A percentile compares a stretch with the other conserved stretches of the same genome.
phyloP scores from a whole-genome alignment of 106 monocot genomes.

The Dioscorea zingiberensis region DNA sequence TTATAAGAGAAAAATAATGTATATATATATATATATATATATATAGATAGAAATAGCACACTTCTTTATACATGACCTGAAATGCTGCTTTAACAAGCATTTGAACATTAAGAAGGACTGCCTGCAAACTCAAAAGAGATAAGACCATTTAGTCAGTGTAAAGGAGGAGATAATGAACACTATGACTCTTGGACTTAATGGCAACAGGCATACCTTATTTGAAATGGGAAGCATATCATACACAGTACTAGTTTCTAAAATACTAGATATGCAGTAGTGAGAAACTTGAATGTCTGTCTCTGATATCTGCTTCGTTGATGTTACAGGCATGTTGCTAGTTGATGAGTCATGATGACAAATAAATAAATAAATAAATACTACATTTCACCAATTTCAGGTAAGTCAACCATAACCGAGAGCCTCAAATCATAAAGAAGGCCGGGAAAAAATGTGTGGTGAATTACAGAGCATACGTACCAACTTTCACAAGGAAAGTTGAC shows the following conservation, averaged over 20 bases:
- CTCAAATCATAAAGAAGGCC: background rate
- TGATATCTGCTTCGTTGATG: background rate
- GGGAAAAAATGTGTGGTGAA: background rate
- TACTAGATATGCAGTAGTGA: slow-evolving; percentile 1
- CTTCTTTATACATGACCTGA: slow-evolving; percentile 20
- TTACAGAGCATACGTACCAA: background rate
- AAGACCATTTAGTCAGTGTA: background rate
- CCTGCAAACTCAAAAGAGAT: slow-evolving; percentile 6
- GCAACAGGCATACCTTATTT: slow-evolving; percentile 9
- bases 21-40: too few relatives aligned
- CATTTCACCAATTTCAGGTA: too few relatives aligned
- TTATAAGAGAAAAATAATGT: too few relatives aligned
- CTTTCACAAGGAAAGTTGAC: too few relatives aligned
- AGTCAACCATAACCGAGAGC: too few relatives aligned
- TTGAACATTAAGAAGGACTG: slow-evolving; percentile 8
- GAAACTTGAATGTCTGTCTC: slow-evolving; percentile 3
- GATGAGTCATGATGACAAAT: background rate
- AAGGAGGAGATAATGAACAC: too few relatives aligned
- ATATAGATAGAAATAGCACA: background rate
- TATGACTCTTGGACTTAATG: background rate
- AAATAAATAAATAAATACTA: background rate
- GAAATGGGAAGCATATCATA: slow-evolving; percentile 23
- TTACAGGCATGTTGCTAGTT: background rate
- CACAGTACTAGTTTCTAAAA: slow-evolving; percentile 10
- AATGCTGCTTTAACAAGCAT: slow-evolving; percentile 22